A percentile compares a stretch with the other conserved stretches of the same genome.
phyloP scores from a whole-genome alignment of 805 yeast genomes.

The Torulaspora gathmanii region DNA sequence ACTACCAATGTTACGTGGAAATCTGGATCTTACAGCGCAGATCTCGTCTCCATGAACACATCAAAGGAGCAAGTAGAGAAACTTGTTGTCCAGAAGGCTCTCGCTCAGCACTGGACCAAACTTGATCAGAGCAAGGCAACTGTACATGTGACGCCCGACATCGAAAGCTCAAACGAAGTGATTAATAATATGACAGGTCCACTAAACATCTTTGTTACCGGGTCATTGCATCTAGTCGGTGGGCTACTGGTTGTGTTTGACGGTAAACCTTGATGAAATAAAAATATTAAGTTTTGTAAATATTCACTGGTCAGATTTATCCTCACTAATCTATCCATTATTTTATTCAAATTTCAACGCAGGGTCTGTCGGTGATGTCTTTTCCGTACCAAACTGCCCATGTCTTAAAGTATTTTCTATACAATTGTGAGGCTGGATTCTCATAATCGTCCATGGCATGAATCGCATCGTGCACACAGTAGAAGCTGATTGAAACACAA shows the following conservation, averaged over 20 bases:
- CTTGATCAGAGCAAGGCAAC: constrained; percentile 42
- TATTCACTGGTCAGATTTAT: background rate
- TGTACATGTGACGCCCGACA: constrained; percentile 58
- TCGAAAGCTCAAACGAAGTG: constrained; percentile 64
- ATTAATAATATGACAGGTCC: constrained; percentile 36
- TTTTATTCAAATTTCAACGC: constrained; percentile 28
- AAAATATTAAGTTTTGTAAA: background rate
- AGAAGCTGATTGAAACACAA: constrained; percentile 56
- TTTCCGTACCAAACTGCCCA: constrained; percentile 67
- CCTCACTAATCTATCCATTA: background rate
- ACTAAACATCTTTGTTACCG: constrained; percentile 82
- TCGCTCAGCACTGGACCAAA: constrained; percentile 65
- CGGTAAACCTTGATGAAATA: constrained; percentile 12
- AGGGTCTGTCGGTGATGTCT: constrained; percentile 60
- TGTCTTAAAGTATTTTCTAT: constrained; percentile 43
- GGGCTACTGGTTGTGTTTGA: constrained; percentile 87
- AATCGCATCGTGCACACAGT: constrained; percentile 56
- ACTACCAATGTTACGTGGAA: constrained; percentile 92
- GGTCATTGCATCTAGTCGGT: constrained; percentile 91
- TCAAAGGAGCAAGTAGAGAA: constrained; percentile 73
- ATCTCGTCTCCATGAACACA: constrained; percentile 79
- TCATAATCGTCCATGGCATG: constrained; percentile 48
- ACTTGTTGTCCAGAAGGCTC: constrained; percentile 71
- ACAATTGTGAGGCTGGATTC: constrained; percentile 34
- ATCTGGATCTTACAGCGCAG: constrained; percentile 71